Base-by-base conservation (phyloP, 306 rosid species). In the Citrullus amarus region DNA sequence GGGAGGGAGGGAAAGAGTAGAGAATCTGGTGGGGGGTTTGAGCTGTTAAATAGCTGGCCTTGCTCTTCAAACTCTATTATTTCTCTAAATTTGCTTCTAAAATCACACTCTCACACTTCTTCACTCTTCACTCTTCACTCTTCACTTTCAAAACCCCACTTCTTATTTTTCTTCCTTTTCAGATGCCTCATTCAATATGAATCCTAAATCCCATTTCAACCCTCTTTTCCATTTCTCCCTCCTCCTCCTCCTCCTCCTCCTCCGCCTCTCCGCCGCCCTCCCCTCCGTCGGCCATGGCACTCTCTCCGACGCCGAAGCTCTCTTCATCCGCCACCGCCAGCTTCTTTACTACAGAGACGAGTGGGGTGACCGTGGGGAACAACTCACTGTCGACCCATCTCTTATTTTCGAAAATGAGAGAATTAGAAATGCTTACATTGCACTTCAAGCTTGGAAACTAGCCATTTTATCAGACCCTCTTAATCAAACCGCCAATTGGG, bases 401-500 rank as follows among this genome's bases (percentile, higher is more conserved):
- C 83, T 94, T 3, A 81, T 79, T 2, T 92, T 94, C 83, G 92
- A 88, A 43, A 94, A 92, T 81, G 46, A 53, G 28, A 89, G 97
- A 22, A 78, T 94, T 77, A 75, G 84, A 72, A 80, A 75, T 44
- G 97, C 97, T 10, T 94, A 94, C 81, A 86, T 94, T 55, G 97
- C 97, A 0, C 75, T 94, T 6, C 96, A 92, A 6, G 96, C 97
- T 20, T 94, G 89, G 91, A 94, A 94, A 78, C 65, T 86, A 41
- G 98, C 98, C 73, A 94, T 94, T 82, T 80, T 90, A 9, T 94
- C 98, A 12, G 98, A 94, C 81, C 98, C 98, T 0, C 11, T 4
- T 0, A 92, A 94, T 50, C 77, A 83, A 44, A 95, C 97, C 0
- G 60, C 4, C 0, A 2, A 88, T 66, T 95, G 99, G 99, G 87